phyloP scores from a whole-genome alignment of 1,139 yeast genomes.

The Sugiyamaella grinbergsii region DNA sequence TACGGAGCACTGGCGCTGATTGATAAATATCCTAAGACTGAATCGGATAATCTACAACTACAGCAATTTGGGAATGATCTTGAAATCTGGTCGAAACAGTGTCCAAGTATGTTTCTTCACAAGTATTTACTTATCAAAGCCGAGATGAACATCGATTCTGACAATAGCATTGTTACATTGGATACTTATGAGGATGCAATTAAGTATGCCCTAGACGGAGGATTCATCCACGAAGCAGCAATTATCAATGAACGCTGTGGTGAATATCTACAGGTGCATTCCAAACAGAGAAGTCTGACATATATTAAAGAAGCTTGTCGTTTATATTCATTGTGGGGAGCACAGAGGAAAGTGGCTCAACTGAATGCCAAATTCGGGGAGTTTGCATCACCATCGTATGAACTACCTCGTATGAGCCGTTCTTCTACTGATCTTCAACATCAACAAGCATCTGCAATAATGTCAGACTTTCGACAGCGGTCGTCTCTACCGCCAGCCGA shows the following conservation, averaged over 20 bases:
- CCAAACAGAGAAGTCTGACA: slow-evolving; percentile 36
- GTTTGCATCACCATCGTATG: slow-evolving; percentile 27
- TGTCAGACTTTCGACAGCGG: slow-evolving; percentile 27
- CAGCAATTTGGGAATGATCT: slow-evolving; percentile 37
- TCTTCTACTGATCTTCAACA: slow-evolving; percentile 27
- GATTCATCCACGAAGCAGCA: slow-evolving; percentile 49
- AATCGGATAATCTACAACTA: slow-evolving; percentile 29
- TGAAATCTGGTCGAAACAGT: slow-evolving; percentile 44
- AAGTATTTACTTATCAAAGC: slow-evolving; percentile 47
- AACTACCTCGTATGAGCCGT: slow-evolving; percentile 29
- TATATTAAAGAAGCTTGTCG: slow-evolving; percentile 40
- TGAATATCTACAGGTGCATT: slow-evolving; percentile 47
- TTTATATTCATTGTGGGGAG: slow-evolving; percentile 42
- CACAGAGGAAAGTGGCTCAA: slow-evolving; percentile 36
- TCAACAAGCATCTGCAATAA: slow-evolving; percentile 9
- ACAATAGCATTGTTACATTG: slow-evolving; percentile 46
- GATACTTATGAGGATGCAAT: slow-evolving; percentile 55
- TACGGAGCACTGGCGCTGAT: slow-evolving; percentile 38
- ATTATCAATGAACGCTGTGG: slow-evolving; percentile 52
- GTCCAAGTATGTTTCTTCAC: slow-evolving; percentile 46
- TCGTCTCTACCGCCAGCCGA: slow-evolving; percentile 25
- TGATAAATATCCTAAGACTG: slow-evolving; percentile 31
- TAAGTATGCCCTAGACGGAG: slow-evolving; percentile 43
- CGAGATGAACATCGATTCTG: slow-evolving; percentile 34
- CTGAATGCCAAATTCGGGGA: slow-evolving; percentile 34